Base-by-base conservation (phyloP, 345 rosid species). In the Streptanthus diversifolius region DNA sequence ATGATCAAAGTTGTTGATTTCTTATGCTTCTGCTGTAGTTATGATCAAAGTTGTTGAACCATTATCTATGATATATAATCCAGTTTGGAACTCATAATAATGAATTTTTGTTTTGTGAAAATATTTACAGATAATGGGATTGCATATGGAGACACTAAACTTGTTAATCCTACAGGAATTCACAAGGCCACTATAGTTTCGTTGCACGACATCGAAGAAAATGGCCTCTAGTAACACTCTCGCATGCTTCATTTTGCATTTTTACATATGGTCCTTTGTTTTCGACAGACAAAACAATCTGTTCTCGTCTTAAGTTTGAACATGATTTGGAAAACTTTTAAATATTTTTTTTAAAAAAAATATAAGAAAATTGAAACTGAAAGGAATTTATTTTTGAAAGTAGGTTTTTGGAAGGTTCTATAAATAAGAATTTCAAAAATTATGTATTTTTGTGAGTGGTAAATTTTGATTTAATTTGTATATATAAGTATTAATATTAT, bases 111-210 rank as follows among this genome's bases (percentile, higher is more conserved):
- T 33, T 7, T 56, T 18, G 14, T 56, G 18, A 55, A 55, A 22
- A 55, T 41, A 24, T 44, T 17, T 18, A 63, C 41, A 63, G 54
- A 33, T 43, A 11, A 14, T 63, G 39, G 36, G 1, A 12, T 8
- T 40, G n/a, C 21, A 40, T 8, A 0, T 40, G 35, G 49, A 40
- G 8, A n/a, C 52, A 24, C 24, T 41, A 15, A 5, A 45, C 2
- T 62, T 14, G 52, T 62, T n/a, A 0, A 2, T 5, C 37, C 52
- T 15, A 62, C 7, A 30, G 55, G 55, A 63, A 7, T 1, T 33
- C 68, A 32, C 27, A 45, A 45, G 53, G 68, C 56, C 40, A 63
- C 55, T 29, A 45, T 63, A 17, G 41, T 63, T 19, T 44, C 55
- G 68, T 14, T 63, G 39, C 68, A 63, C 7, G 68, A 63, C 55